A percentile compares a stretch with the other conserved stretches of the same genome.
Conservation (phyloP, 1,139 yeast genomes). For the Kurtzmaniella quercitrusa region DNA sequence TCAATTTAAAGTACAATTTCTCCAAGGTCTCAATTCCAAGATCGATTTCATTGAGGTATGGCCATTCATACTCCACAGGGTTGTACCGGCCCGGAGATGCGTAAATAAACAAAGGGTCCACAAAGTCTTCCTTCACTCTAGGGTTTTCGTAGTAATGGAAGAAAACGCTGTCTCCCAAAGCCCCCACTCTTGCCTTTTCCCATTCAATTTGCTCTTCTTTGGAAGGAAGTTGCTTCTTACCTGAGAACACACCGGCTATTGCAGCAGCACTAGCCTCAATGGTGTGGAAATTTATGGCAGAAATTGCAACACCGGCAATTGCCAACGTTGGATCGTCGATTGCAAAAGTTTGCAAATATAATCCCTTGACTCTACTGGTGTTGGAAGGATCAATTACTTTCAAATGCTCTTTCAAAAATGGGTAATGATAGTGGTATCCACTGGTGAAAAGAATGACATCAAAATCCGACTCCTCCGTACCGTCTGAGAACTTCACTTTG, state of each 20-base stretch:
- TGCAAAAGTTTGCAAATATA: conserved; percentile 35
- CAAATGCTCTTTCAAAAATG: conserved; percentile 21
- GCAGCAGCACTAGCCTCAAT: conserved; percentile 43
- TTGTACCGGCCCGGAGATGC: conserved; percentile 21
- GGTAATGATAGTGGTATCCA: conserved; percentile 36
- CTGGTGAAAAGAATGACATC: conserved; percentile 32
- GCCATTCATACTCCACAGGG: conserved; percentile 23
- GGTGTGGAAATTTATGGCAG: conserved; percentile 37
- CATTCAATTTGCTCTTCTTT: conserved; percentile 26
- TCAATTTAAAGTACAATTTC: conserved; percentile 22
- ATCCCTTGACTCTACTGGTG: conserved; percentile 28
- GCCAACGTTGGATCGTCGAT: conserved; percentile 41
- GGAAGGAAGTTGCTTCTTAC: conserved; percentile 22
- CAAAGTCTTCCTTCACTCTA: conserved; percentile 17
- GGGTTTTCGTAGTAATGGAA: conserved; percentile 24
- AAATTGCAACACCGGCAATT: conserved; percentile 34
- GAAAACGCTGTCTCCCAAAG: conserved; percentile 18
- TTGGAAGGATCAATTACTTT: conserved; percentile 22
- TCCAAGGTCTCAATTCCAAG: conserved; percentile 19
- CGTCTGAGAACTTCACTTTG: conserved; percentile 27
- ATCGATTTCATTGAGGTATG: conserved; percentile 20
- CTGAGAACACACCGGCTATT: conserved; percentile 45
- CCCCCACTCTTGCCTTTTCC: conserved; percentile 20
- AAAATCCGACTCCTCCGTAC: conserved; percentile 17
- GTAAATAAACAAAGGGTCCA: conserved; percentile 19